Evolutionary conservation across 257 asterid genomes (phyloP).

Genomic region (Solanum bukasovii): DNA sequence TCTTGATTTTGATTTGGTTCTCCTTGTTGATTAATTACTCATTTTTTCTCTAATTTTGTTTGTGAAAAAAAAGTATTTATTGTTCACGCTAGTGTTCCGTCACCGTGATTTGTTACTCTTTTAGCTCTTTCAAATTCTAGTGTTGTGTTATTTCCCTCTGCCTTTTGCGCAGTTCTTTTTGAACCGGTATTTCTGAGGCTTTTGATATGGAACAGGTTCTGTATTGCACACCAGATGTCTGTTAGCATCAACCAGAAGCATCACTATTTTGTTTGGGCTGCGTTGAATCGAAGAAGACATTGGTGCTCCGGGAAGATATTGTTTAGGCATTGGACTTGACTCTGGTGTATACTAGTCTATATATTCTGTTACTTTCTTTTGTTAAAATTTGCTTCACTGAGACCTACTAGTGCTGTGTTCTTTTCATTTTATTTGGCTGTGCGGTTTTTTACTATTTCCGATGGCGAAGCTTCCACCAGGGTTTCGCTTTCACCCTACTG

Average conservation of each 20-base stretch:
- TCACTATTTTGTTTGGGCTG: conserved; percentile 55
- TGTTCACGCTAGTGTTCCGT: not conserved
- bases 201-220: conserved; percentile 33
- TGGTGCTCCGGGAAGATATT: conserved; percentile 47
- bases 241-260: conserved; percentile 61
- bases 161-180: not conserved
- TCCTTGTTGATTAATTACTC: not conserved
- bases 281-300: conserved; percentile 58
- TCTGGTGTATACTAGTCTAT: not conserved
- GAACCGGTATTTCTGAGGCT: conserved; percentile 11
- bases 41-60: not conserved
- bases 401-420: not conserved
- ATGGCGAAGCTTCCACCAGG: conserved; percentile 59
- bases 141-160: not conserved
- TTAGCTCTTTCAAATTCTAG: not conserved
- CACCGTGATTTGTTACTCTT: not conserved
- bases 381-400: not conserved
- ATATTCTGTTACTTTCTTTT: not conserved
- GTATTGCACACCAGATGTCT: conserved; percentile 78
- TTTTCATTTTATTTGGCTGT: not conserved
- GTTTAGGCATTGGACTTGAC: conserved; percentile 86
- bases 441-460: conserved; percentile 7
- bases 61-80: not conserved
- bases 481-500: conserved; percentile 82
- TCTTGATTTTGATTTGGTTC: not conserved